Base-by-base conservation (phyloP, 208 protist species). In the Acanthamoeba castellanii region DNA sequence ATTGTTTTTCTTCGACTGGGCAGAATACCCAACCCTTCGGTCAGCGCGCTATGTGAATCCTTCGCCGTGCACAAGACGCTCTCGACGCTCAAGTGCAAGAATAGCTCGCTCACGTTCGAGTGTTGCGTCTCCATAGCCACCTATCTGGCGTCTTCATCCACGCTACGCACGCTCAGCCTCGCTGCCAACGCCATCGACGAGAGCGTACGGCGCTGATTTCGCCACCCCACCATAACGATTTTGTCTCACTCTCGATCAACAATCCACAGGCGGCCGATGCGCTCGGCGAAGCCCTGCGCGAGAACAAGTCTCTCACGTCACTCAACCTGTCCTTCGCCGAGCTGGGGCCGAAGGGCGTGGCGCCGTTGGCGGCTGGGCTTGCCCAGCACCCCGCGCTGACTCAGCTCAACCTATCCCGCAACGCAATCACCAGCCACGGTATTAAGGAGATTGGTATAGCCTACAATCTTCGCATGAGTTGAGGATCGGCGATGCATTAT, bases 351-450 rank as follows among this genome's bases (percentile, higher is more conserved):
- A 34, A 37, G n/a, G 81, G 47, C 5, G 25, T 88, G 5, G 81
- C 50, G 18, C 50, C 45, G 4, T n/a, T 88, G 11, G 81, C 81
- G 20, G 18, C 3, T 1, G 81, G 81, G 8, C 30, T 88, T 0
- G n/a, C 50, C 45, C 5, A 42, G 9, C 81, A 88, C 47, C 45
- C 81, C 0, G 20, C 64, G 7, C 42, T 92, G 5, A 72, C 59
- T 5, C 87, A 78, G 3, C 61, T 92, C 16, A 92, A 92, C 47
- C 61, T 92, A 30, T n/a, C 64, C 14, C 37, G 70, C 87, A 92
- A 92, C 25, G 64, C 34, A 0, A 72, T 92, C 61, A 37, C 34
- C 27, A 57, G 27, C 45, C 5, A 13, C 45, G 87, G 87, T 34
- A 25, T 37, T 1, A 42, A 22, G 9, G 22, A 70, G 7, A 22